phyloP scores from a whole-genome alignment of 495 filamentous ascomycete genomes.

The Oleoguttula mirabilis region DNA sequence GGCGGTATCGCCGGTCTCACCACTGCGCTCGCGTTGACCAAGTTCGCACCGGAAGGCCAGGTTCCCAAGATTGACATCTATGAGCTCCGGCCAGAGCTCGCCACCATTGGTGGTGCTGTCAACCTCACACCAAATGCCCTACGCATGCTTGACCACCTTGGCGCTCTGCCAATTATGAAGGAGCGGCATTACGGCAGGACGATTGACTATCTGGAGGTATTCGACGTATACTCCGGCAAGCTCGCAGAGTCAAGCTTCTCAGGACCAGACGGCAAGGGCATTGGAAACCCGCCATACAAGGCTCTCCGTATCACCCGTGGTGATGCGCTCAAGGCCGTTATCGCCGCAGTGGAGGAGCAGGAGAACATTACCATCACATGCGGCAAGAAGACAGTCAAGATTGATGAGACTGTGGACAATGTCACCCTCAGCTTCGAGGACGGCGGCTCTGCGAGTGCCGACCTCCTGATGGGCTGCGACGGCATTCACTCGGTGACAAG shows the following conservation, averaged over 20 bases:
- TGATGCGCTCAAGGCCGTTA: slow-evolving; percentile 32
- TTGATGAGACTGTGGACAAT: slow-evolving; percentile 32
- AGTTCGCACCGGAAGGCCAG: slow-evolving; percentile 34
- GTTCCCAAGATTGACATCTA: slow-evolving; percentile 41
- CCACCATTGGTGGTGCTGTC: slow-evolving; percentile 48
- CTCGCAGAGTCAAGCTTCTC: slow-evolving; percentile 24
- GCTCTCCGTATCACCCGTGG: slow-evolving; percentile 27
- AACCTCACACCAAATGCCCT: slow-evolving; percentile 53
- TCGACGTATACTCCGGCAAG: slow-evolving; percentile 41
- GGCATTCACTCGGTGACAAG: slow-evolving; percentile 50
- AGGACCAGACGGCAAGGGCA: slow-evolving; percentile 24
- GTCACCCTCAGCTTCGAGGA: slow-evolving; percentile 42
- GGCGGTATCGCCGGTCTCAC: slow-evolving; percentile 47
- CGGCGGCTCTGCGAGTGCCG: slow-evolving; percentile 35
- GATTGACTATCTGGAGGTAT: slow-evolving; percentile 32
- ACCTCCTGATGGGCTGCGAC: slow-evolving; percentile 50
- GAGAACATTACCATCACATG: slow-evolving; percentile 28
- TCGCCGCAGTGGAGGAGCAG: slow-evolving; percentile 27
- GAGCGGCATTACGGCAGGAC: slow-evolving; percentile 34
- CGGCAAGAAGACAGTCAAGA: slow-evolving; percentile 28
- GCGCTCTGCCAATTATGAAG: slow-evolving; percentile 34
- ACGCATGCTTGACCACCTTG: slow-evolving; percentile 44
- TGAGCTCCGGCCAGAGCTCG: slow-evolving; percentile 44
- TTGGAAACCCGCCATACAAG: slow-evolving; percentile 24
- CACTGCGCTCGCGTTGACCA: slow-evolving; percentile 41